A percentile compares a stretch with the other conserved stretches of the same genome.
These are phyloP conservation scores for Plasmodium ovale DNA, from an alignment of 169 alveolate species.

Conservation along the genomic window DNA sequence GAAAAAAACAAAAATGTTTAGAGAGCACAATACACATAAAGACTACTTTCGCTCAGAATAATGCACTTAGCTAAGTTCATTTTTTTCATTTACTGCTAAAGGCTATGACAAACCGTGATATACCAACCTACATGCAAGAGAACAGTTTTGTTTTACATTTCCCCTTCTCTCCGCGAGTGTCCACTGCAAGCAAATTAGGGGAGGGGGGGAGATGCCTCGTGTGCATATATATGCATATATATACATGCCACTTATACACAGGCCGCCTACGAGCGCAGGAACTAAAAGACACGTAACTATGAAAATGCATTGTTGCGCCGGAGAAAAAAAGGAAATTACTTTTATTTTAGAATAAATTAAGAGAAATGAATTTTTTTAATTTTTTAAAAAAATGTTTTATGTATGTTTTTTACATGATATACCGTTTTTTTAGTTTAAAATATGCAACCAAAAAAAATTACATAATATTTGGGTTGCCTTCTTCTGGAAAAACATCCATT, in stretches of 20 bases:
- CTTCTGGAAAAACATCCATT: conserved; percentile 75
- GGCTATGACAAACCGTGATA: not conserved
- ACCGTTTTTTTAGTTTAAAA: conserved; percentile 60
- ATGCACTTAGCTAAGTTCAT: too few relatives aligned
- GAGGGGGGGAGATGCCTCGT: too few relatives aligned
- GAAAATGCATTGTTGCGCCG: too few relatives aligned
- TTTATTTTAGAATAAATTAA: conserved; percentile 5
- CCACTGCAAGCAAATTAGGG: too few relatives aligned
- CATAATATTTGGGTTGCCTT: conserved; percentile 75
- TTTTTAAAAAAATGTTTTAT: conserved; percentile 42
- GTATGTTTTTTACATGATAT: conserved; percentile 42
- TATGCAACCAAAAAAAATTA: conserved; percentile 44
- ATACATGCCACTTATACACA: not conserved
- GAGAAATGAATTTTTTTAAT: conserved; percentile 41
- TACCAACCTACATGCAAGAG: not conserved
- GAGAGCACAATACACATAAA: too few relatives aligned
- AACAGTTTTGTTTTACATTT: not conserved
- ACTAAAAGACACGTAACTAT: too few relatives aligned
- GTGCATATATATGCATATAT: not conserved
- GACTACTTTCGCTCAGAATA: too few relatives aligned
- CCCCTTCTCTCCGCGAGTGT: too few relatives aligned
- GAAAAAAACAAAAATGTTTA: too few relatives aligned
- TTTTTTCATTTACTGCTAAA: not conserved
- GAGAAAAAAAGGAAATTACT: not conserved
- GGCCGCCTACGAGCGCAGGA: too few relatives aligned